phyloP scores from a whole-genome alignment of 1,139 yeast genomes.

The Protomyces lactucae-debilis region DNA sequence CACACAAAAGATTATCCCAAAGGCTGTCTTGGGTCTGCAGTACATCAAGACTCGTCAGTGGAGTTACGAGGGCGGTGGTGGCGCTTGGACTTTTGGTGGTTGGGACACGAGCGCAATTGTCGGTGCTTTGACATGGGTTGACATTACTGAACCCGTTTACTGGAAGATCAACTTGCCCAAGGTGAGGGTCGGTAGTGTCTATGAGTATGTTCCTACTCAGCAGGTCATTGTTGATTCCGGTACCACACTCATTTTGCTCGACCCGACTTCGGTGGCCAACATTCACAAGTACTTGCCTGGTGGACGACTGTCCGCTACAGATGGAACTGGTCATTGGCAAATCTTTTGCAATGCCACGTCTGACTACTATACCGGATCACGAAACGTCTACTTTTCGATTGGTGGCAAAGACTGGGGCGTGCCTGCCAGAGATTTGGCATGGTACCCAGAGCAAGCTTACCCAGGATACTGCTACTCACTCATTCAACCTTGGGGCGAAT shows the following conservation, averaged over 20 bases:
- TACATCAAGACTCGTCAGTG: conserved; percentile 8
- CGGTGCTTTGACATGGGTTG: conserved; percentile 88
- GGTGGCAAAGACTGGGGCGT: conserved; percentile 22
- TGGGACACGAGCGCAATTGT: conserved; percentile 64
- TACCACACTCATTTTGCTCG: conserved; percentile 65
- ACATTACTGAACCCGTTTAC: conserved; percentile 97
- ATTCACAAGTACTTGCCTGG: conserved; percentile 22
- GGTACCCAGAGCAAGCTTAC: conserved; percentile 13
- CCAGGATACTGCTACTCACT: conserved; percentile 11
- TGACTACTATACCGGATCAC: conserved; percentile 6
- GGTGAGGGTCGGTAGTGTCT: conserved; percentile 85
- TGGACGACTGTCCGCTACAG: conserved; percentile 3
- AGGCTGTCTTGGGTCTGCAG: conserved; percentile 19
- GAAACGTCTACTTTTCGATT: conserved; percentile 16
- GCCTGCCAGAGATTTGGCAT: conserved; percentile 25
- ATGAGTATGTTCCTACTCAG: conserved; percentile 81
- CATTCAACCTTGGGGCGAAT: conserved; percentile 17
- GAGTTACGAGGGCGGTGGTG: conserved; percentile 47
- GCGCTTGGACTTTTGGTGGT: conserved; percentile 94
- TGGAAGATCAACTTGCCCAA: conserved; percentile 96
- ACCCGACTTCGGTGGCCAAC: background rate
- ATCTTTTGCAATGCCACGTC: conserved; percentile 16
- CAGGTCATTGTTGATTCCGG: conserved; percentile 95
- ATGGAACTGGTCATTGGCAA: conserved; percentile 8
- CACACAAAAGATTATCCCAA: conserved; percentile 6